Conservation (phyloP, 106 monocot species). For the Allium cepa region DNA sequence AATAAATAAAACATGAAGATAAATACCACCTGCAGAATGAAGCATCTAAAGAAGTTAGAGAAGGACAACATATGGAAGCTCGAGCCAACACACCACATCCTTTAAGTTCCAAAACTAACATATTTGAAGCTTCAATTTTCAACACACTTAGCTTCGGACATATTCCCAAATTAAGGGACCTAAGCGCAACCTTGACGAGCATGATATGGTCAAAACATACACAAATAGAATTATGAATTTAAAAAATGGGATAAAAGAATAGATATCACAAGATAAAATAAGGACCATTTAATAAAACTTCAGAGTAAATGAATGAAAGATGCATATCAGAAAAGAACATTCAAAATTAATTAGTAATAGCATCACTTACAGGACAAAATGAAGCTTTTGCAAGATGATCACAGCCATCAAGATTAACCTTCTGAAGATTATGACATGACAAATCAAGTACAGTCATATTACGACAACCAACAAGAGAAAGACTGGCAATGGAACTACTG, state of each 20-base stretch:
- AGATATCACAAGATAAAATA: too few species aligned
- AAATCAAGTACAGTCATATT: slow-evolving; percentile 60
- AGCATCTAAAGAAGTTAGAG: slow-evolving; percentile 73
- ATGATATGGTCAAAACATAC: too few species aligned
- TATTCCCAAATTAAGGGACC: slow-evolving; percentile 88
- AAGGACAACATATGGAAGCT: slow-evolving; percentile 80
- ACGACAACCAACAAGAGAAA: slow-evolving; percentile 89
- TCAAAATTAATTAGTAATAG: background rate
- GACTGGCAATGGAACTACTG: slow-evolving; percentile 50
- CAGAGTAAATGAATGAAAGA: too few species aligned
- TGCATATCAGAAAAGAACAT: too few species aligned
- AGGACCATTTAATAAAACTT: too few species aligned
- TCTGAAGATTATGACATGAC: slow-evolving; percentile 75
- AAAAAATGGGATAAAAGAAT: too few species aligned
- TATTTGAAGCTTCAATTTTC: slow-evolving; percentile 72
- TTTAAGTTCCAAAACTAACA: slow-evolving; percentile 79
- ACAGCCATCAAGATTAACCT: slow-evolving; percentile 79
- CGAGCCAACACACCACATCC: slow-evolving; percentile 88
- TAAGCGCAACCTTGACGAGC: slow-evolving; percentile 76
- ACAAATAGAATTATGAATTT: too few species aligned
- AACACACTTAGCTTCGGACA: slow-evolving; percentile 77
- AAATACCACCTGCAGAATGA: slow-evolving; percentile 58
- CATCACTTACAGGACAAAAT: slow-evolving; percentile 67
- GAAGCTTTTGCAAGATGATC: slow-evolving; percentile 86
- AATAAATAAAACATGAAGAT: background rate